Conservation (phyloP, 768 basidiomycete genomes). For the Boletus pseudo-olivaceus region DNA sequence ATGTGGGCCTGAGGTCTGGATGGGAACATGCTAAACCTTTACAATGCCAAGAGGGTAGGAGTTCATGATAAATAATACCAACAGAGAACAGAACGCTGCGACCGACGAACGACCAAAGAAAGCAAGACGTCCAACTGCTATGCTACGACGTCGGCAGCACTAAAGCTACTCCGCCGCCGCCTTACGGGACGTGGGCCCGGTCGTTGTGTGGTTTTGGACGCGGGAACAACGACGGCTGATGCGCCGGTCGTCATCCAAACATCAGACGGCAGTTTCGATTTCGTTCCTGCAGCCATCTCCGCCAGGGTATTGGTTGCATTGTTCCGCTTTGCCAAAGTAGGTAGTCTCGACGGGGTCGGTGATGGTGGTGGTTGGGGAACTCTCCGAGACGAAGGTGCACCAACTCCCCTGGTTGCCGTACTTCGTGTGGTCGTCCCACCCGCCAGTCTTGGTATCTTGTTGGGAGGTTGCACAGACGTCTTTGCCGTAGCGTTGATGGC, state of each 20-base stretch:
- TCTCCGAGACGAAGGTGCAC: constrained; percentile 33
- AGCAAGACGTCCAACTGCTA: constrained; percentile 32
- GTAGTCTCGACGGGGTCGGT: constrained; percentile 72
- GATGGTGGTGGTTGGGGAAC: constrained; percentile 51
- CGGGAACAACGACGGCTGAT: constrained; percentile 65
- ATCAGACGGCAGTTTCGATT: constrained; percentile 41
- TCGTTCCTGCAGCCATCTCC: constrained; percentile 44
- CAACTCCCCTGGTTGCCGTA: constrained; percentile 36
- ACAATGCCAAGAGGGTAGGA: constrained; percentile 24
- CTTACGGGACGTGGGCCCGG: constrained; percentile 72
- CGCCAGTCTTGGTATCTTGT: constrained; percentile 68
- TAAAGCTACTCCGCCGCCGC: constrained; percentile 82
- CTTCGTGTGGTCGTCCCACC: constrained; percentile 49
- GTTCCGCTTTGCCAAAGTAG: constrained; percentile 64
- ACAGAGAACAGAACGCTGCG: constrained; percentile 8
- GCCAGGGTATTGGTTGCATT: constrained; percentile 43
- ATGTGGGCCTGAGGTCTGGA: constrained; percentile 12
- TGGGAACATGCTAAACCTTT: constrained; percentile 26
- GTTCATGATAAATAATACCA: constrained; percentile 33
- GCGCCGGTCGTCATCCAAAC: constrained; percentile 79
- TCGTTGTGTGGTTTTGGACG: constrained; percentile 61
- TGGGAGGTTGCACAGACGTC: constrained; percentile 48
- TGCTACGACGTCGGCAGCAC: constrained; percentile 80
- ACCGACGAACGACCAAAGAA: constrained; percentile 6
- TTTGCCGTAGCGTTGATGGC: constrained; percentile 35